Conservation (phyloP, 2,329 filamentous ascomycete species). For the Ascochyta viciae-villosae region DNA sequence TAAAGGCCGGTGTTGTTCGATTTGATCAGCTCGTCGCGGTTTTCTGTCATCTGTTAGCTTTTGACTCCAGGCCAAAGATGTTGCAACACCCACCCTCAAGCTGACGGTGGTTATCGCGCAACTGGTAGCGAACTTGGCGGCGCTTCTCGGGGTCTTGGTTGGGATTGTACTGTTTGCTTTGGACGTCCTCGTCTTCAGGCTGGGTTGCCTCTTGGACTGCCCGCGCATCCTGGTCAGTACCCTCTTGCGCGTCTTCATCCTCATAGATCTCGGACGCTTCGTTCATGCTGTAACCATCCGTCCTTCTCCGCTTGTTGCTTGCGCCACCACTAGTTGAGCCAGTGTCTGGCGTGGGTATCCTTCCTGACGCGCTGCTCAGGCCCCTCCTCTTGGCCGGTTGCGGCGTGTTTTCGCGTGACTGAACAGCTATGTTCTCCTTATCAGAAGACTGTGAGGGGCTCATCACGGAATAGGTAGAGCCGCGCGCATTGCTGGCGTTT, state of each 20-base stretch:
- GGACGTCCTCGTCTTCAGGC: slow-evolving; percentile 29
- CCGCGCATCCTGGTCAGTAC: slow-evolving; percentile 17
- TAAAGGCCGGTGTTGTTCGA: slow-evolving; percentile 69
- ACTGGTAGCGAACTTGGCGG: slow-evolving; percentile 70
- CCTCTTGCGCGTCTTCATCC: slow-evolving; percentile 23
- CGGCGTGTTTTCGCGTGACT: slow-evolving; percentile 39
- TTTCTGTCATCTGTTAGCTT: slow-evolving; percentile 58
- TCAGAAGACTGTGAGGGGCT: slow-evolving; percentile 49
- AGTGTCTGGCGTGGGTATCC: slow-evolving; percentile 51
- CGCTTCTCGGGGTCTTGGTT: slow-evolving; percentile 80
- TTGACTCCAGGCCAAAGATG: background rate
- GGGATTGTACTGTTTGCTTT: slow-evolving; percentile 71
- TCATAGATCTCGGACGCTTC: slow-evolving; percentile 25
- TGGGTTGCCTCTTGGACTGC: slow-evolving; percentile 12
- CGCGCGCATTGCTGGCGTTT: slow-evolving; percentile 23
- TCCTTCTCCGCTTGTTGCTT: slow-evolving; percentile 55
- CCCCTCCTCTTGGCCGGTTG: slow-evolving; percentile 53
- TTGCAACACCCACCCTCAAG: slow-evolving; percentile 60
- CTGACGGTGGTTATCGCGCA: slow-evolving; percentile 70
- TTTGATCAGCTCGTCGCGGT: slow-evolving; percentile 73
- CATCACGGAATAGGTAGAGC: slow-evolving; percentile 41
- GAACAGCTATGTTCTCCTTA: slow-evolving; percentile 53
- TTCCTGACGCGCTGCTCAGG: slow-evolving; percentile 40
- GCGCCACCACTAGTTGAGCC: slow-evolving; percentile 34
- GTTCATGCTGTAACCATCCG: slow-evolving; percentile 44